These are phyloP conservation scores for Eucalyptus victrix DNA, from an alignment of 345 rosid genomes.

Conservation along the genomic window DNA sequence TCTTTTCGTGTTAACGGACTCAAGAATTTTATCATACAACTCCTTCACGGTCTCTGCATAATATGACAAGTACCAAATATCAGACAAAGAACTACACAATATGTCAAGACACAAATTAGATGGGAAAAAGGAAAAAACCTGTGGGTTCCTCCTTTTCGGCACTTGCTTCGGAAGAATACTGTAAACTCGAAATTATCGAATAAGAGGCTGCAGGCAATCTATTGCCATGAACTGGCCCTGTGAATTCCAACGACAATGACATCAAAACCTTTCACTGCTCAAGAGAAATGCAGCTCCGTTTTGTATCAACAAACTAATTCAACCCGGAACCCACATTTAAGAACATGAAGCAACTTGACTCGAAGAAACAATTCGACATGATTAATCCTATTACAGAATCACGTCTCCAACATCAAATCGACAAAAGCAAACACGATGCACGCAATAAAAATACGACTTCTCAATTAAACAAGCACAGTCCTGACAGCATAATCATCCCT, in stretches of 20 bases:
- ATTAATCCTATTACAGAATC: not conserved
- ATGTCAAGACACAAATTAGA: not conserved
- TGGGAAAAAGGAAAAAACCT: slow-evolving; percentile 12
- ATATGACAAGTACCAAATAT: not conserved
- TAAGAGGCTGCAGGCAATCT: not conserved
- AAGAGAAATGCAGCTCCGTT: not conserved
- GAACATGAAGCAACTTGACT: not conserved
- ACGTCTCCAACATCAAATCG: not conserved
- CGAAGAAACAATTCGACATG: rapidly evolving
- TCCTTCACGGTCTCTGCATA: slow-evolving; percentile 69
- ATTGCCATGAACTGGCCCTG: slow-evolving; percentile 8
- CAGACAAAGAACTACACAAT: not conserved
- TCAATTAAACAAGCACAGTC: not conserved
- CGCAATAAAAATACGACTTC: not conserved
- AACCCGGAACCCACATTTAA: not conserved
- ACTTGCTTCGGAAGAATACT: slow-evolving; percentile 20
- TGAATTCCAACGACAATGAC: not conserved
- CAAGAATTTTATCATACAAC: slow-evolving; percentile 40
- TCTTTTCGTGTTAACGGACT: slow-evolving; percentile 45
- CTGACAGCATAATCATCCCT: not conserved
- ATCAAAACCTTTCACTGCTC: not conserved
- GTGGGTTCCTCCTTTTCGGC: slow-evolving; percentile 15
- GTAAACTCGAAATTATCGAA: slow-evolving; percentile 5
- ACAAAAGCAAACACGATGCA: rapidly evolving
- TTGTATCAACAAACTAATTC: not conserved